Evolutionary conservation across 805 yeast genomes (phyloP).

Genomic region (Starmerella tilneyi): DNA sequence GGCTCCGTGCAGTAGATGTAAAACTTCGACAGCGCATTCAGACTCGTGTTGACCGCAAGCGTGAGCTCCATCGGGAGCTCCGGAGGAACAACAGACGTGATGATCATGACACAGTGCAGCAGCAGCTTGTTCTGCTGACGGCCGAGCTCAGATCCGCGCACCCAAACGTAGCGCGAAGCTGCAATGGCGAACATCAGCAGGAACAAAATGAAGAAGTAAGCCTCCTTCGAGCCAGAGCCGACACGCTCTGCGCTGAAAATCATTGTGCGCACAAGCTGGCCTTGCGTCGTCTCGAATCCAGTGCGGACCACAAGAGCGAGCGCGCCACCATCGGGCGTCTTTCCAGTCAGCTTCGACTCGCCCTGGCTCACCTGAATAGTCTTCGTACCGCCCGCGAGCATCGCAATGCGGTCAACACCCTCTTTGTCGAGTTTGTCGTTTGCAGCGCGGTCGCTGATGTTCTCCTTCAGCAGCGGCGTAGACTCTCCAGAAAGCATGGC

Average conservation of each 20-base stretch:
- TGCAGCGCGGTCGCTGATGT: slow-evolving; percentile 70
- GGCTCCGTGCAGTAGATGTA: slow-evolving; percentile 97
- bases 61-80: slow-evolving; percentile 98
- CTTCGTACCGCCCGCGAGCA: slow-evolving; percentile 91
- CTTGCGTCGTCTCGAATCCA: slow-evolving; percentile 98
- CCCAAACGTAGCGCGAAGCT: slow-evolving; percentile 97
- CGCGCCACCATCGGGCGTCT: slow-evolving; percentile 88
- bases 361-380: slow-evolving; percentile 83
- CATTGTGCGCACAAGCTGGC: slow-evolving; percentile 95
- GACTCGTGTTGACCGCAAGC: slow-evolving; percentile 90
- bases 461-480: slow-evolving; percentile 89
- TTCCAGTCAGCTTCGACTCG: slow-evolving; percentile 30
- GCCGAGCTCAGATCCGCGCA: slow-evolving; percentile 92
- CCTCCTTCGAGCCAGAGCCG: slow-evolving; percentile 90
- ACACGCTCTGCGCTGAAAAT: slow-evolving; percentile 93
- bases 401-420: slow-evolving; percentile 78
- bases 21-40: slow-evolving; percentile 75
- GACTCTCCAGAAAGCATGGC: slow-evolving; percentile 99
- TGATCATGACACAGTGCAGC: slow-evolving; percentile 87
- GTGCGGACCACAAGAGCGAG: slow-evolving; percentile 82
- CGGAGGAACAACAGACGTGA: slow-evolving; percentile 97
- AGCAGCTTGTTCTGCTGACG: slow-evolving; percentile 88
- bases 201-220: slow-evolving; percentile 83
- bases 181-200: slow-evolving; percentile 82
- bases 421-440: slow-evolving; percentile 60